Evolutionary conservation across 2,329 filamentous ascomycete genomes (phyloP).

Genomic region (Elsinoe arachidis): DNA sequence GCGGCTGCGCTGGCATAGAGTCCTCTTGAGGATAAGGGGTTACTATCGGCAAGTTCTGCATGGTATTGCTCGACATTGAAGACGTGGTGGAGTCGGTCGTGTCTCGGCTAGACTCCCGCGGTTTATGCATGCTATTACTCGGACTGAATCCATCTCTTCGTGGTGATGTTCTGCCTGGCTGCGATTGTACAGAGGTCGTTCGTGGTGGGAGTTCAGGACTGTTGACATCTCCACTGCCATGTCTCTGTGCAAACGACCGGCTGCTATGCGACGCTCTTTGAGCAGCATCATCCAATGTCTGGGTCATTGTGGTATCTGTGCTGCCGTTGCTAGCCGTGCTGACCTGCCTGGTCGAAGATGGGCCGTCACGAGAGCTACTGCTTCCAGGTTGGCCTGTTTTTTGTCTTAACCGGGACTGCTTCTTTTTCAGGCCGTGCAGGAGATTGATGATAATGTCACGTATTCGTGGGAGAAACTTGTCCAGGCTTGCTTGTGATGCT

Average conservation of each 20-base stretch:
- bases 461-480: conserved; percentile 87
- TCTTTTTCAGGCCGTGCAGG: conserved; percentile 89
- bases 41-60: conserved; percentile 68
- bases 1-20: conserved; percentile 34
- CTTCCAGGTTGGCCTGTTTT: conserved; percentile 43
- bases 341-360: conserved; percentile 30
- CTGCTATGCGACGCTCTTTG: conserved; percentile 32
- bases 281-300: conserved; percentile 34
- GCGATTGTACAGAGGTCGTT: conserved; percentile 36
- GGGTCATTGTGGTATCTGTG: conserved; percentile 37
- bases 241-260: conserved; percentile 31
- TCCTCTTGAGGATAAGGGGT: conserved; percentile 62
- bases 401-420: conserved; percentile 76
- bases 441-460: conserved; percentile 98
- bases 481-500: conserved; percentile 84
- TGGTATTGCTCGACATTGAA: conserved; percentile 61
- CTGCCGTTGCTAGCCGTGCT: conserved; percentile 40
- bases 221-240: conserved; percentile 33
- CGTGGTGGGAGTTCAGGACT: conserved; percentile 40
- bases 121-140: conserved; percentile 25
- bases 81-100: conserved; percentile 49
- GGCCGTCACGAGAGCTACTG: conserved; percentile 20
- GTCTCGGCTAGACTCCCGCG: conserved; percentile 23
- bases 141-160: conserved; percentile 32
- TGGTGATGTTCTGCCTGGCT: conserved; percentile 36